A percentile compares a stretch with the other conserved stretches of the same genome.
phyloP scores from a whole-genome alignment of 352 stramenopile genomes.

The Globisporangium spinosum region DNA sequence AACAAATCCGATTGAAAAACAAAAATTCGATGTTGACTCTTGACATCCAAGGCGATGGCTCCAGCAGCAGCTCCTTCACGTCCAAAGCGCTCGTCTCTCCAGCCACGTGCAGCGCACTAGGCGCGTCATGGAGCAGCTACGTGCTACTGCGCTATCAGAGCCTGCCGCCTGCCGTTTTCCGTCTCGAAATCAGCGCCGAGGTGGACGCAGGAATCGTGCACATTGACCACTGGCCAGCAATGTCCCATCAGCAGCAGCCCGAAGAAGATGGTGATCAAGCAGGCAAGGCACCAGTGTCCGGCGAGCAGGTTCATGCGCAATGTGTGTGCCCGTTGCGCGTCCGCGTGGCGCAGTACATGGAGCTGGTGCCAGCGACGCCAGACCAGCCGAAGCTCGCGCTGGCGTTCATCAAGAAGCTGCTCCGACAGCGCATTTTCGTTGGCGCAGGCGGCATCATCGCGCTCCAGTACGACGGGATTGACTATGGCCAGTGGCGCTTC shows the following conservation, averaged over 20 bases:
- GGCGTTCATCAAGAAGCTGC: slow-evolving; percentile 49
- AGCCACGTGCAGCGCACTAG: slow-evolving; percentile 19
- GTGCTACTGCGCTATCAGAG: slow-evolving; percentile 18
- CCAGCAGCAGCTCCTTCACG: slow-evolving; percentile 21
- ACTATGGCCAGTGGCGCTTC: slow-evolving; percentile 63
- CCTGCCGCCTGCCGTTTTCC: slow-evolving; percentile 30
- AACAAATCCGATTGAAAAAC: not conserved
- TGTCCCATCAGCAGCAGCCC: not conserved
- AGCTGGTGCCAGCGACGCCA: slow-evolving; percentile 32
- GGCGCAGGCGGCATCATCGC: slow-evolving; percentile 25
- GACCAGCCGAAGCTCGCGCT: slow-evolving; percentile 41
- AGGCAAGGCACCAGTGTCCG: not conserved
- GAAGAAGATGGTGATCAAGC: not conserved
- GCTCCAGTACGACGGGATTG: slow-evolving; percentile 45
- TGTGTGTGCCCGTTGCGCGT: slow-evolving; percentile 28
- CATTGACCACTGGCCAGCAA: slow-evolving; percentile 47
- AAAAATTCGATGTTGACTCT: slow-evolving; percentile 26
- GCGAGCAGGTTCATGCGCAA: slow-evolving; percentile 18
- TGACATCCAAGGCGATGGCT: slow-evolving; percentile 10
- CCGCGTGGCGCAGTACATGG: slow-evolving; percentile 46
- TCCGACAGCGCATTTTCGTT: slow-evolving; percentile 39
- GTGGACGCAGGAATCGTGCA: slow-evolving; percentile 17
- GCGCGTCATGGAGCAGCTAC: slow-evolving; percentile 31
- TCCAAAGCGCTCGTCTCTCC: slow-evolving; percentile 31
- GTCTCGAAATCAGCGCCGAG: slow-evolving; percentile 29